Conservation (phyloP, 495 filamentous ascomycete genomes). For the Gamarada debralockiae region DNA sequence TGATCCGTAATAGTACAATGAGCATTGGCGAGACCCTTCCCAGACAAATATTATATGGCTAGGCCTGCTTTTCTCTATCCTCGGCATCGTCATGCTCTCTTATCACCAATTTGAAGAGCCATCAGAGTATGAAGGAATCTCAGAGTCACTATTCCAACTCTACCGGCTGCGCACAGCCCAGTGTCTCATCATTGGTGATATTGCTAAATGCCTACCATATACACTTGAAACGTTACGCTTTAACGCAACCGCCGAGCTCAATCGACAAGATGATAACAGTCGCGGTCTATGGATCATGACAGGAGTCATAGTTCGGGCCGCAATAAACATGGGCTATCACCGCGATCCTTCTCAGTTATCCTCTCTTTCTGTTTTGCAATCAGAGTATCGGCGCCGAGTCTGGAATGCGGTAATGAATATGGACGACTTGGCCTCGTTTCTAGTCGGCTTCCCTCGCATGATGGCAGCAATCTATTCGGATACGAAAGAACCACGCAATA, state of each 20-base stretch:
- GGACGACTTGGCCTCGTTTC: conserved; percentile 32
- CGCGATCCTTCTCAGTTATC: conserved; percentile 80
- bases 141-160: conserved; percentile 22
- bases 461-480: conserved; percentile 30
- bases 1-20: conserved; percentile 17
- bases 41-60: conserved; percentile 25
- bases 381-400: conserved; percentile 39
- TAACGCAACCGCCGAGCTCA: conserved; percentile 26
- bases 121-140: conserved; percentile 58
- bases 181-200: conserved; percentile 47
- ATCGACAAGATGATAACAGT: conserved; percentile 20
- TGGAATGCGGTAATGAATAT: conserved; percentile 30
- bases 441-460: conserved; percentile 31
- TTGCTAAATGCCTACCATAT: conserved; percentile 35
- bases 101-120: conserved; percentile 60
- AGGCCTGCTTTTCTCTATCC: conserved; percentile 51
- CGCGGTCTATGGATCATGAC: conserved; percentile 32
- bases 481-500: conserved; percentile 26
- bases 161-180: conserved; percentile 25
- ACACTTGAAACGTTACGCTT: conserved; percentile 34
- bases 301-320: conserved; percentile 31
- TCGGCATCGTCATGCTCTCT: conserved; percentile 65
- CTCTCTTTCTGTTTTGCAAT: conserved; percentile 78
- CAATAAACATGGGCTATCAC: conserved; percentile 40
- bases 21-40: conserved; percentile 17